Conservation (phyloP, 345 rosid genomes). For the Orychophragmus violaceus region DNA sequence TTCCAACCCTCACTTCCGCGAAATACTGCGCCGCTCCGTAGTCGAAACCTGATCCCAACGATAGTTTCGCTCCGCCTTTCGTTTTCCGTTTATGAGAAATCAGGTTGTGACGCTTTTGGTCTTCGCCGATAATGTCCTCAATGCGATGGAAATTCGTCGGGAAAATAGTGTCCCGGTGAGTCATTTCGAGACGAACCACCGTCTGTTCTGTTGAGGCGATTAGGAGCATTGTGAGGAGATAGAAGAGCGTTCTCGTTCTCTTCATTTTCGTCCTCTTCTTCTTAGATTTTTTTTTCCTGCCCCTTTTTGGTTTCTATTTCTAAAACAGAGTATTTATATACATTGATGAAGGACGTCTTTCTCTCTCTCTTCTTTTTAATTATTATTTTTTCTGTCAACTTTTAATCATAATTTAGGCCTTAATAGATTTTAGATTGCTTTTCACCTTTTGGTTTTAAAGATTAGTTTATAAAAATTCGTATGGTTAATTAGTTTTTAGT, state of each 20-base stretch:
- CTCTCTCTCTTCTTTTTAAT: conserved; percentile 14
- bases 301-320: conserved; percentile 9
- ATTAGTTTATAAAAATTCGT: background rate
- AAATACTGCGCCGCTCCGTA: conserved; percentile 47
- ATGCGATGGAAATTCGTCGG: conserved; percentile 7
- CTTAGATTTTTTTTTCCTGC: background rate
- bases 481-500: background rate
- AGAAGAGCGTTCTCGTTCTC: background rate
- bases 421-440: too few species aligned
- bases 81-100: conserved; percentile 17
- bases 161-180: conserved; percentile 14
- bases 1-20: conserved; percentile 41
- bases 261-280: conserved; percentile 17
- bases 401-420: background rate
- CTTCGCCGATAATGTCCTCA: conserved; percentile 31
- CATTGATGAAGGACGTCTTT: background rate
- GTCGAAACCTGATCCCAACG: conserved; percentile 40
- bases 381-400: too few species aligned
- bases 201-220: conserved; percentile 10
- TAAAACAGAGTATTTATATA: conserved; percentile 23
- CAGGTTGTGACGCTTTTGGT: conserved; percentile 35
- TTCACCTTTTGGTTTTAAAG: too few species aligned
- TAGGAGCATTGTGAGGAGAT: conserved; percentile 3
- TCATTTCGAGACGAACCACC: conserved; percentile 1
- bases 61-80: conserved; percentile 21